A percentile compares a stretch with the other conserved stretches of the same genome.
Conservation (phyloP, 2,329 filamentous ascomycete species). For the Talaromyces sp. region DNA sequence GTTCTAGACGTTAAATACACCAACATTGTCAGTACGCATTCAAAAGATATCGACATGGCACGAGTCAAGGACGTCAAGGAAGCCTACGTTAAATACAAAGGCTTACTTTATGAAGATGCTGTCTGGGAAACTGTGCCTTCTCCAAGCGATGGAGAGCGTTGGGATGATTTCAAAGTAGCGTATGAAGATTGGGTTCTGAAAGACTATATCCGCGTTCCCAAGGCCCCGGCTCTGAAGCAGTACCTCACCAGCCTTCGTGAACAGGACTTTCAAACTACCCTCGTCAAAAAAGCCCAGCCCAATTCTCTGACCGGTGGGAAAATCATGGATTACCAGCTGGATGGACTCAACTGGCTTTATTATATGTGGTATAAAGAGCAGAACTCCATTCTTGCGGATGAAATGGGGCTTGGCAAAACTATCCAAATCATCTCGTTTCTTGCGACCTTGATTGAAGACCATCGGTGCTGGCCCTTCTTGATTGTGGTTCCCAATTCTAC, state of each 20-base stretch:
- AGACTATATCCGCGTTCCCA: constrained; percentile 61
- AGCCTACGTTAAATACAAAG: constrained; percentile 85
- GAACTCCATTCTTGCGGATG: constrained; percentile 89
- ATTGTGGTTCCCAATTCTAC: constrained; percentile 93
- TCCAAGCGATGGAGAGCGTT: constrained; percentile 56
- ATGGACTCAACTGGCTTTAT: constrained; percentile 92
- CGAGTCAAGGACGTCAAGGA: constrained; percentile 66
- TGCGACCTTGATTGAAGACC: constrained; percentile 62
- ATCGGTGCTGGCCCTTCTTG: constrained; percentile 82
- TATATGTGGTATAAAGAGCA: constrained; percentile 77
- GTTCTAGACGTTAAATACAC: constrained; percentile 74
- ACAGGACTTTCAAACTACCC: constrained; percentile 57
- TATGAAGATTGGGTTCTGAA: constrained; percentile 83
- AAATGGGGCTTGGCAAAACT: constrained; percentile 98
- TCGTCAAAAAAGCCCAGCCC: constrained; percentile 68
- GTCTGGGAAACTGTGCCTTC: constrained; percentile 82
- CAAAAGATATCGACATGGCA: constrained; percentile 63
- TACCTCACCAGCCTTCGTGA: constrained; percentile 64
- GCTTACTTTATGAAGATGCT: constrained; percentile 80
- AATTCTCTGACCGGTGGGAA: constrained; percentile 67
- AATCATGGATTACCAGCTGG: constrained; percentile 88
- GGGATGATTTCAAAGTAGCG: constrained; percentile 72
- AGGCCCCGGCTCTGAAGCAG: constrained; percentile 52
- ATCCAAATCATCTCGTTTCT: constrained; percentile 86
- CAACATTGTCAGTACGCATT: constrained; percentile 50